These are phyloP conservation scores for Fusarium abutilonis DNA, from an alignment of 2,329 filamentous ascomycete genomes.

Conservation along the genomic window DNA sequence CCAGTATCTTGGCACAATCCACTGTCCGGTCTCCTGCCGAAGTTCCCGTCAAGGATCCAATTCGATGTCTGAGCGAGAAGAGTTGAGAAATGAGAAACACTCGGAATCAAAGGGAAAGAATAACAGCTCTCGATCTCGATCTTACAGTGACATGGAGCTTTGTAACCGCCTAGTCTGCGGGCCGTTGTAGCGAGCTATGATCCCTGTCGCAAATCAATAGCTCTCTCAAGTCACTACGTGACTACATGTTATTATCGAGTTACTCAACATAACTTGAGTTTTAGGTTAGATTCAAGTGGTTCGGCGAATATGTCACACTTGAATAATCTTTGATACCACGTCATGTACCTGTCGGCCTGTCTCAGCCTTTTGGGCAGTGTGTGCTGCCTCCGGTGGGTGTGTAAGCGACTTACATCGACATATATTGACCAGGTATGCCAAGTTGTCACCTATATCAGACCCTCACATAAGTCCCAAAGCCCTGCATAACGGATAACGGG, in stretches of 20 bases:
- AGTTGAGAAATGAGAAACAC: neutral
- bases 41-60: slow-evolving; percentile 39
- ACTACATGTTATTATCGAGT: slow-evolving; percentile 3
- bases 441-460: slow-evolving; percentile 31
- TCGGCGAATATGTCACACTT: neutral
- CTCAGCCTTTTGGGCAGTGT: slow-evolving; percentile 24
- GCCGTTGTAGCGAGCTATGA: slow-evolving; percentile 9
- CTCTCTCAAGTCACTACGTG: neutral
- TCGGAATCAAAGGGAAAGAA: slow-evolving; percentile 1
- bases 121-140: slow-evolving; percentile 37
- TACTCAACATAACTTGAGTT: neutral
- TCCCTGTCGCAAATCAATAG: slow-evolving; percentile 26
- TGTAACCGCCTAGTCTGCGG: slow-evolving; percentile 5
- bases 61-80: slow-evolving; percentile 13
- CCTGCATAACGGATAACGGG: slow-evolving; percentile 14
- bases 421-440: slow-evolving; percentile 33
- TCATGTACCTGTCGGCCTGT: slow-evolving; percentile 28
- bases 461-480: slow-evolving; percentile 26
- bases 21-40: slow-evolving; percentile 23
- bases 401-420: slow-evolving; percentile 25
- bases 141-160: slow-evolving; percentile 23
- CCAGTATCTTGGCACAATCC: slow-evolving; percentile 30
- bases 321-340: slow-evolving; percentile 29
- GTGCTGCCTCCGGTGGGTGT: slow-evolving; percentile 39
- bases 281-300: neutral